These are phyloP conservation scores for Cryphonectria parasitica DNA, from an alignment of 2,329 filamentous ascomycete genomes.

Conservation along the genomic window DNA sequence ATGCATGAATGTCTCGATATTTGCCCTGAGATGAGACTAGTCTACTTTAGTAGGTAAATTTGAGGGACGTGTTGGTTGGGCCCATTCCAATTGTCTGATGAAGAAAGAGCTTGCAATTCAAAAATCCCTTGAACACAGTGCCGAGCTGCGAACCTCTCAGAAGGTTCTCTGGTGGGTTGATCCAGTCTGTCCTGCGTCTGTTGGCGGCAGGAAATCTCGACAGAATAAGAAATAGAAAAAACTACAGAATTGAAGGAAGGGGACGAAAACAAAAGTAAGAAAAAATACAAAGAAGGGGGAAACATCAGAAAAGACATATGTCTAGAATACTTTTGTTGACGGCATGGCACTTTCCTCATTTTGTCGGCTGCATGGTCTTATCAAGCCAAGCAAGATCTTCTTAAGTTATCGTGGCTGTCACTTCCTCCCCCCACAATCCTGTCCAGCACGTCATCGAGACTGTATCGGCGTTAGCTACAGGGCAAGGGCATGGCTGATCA, in stretches of 20 bases:
- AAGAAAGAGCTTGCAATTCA: neutral
- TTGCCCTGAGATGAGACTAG: neutral
- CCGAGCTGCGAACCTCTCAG: neutral
- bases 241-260: neutral
- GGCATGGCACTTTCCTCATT: constrained; percentile 7
- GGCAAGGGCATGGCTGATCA: neutral
- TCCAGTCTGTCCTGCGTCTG: neutral
- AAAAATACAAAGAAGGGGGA: neutral
- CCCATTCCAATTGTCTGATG: neutral
- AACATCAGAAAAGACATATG: neutral
- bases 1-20: neutral
- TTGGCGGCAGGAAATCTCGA: neutral
- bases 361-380: constrained; percentile 7
- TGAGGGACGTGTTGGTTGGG: neutral
- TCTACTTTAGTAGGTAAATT: neutral
- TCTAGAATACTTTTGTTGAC: neutral
- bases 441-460: constrained; percentile 4
- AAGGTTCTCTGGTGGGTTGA: neutral
- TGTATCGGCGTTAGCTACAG: no score
- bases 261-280: neutral
- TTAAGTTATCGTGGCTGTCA: neutral
- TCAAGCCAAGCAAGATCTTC: neutral
- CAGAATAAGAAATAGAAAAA: neutral
- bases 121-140: neutral
- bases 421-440: neutral